phyloP scores from a whole-genome alignment of 805 yeast genomes.

The Danielia reshetovae region DNA sequence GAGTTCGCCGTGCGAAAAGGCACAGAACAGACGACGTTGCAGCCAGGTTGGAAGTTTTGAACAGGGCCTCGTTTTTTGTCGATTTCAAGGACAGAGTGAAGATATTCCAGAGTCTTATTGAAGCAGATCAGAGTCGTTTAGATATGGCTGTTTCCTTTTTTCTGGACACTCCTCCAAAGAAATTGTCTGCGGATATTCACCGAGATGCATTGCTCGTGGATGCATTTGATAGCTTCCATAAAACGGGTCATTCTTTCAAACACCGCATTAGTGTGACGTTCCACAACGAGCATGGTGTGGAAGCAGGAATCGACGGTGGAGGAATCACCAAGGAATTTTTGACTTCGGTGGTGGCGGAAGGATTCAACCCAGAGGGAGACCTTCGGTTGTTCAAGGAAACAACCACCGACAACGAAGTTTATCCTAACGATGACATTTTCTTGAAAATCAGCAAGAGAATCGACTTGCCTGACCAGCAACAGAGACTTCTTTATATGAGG shows the following conservation, averaged over 20 bases:
- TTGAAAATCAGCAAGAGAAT: conserved; percentile 28
- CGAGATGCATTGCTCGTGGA: conserved; percentile 73
- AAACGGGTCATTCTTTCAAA: conserved; percentile 54
- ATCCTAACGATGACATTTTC: conserved; percentile 64
- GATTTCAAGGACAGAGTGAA: conserved; percentile 72
- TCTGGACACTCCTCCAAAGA: conserved; percentile 13
- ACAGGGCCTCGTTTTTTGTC: conserved; percentile 72
- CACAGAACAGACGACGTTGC: conserved; percentile 7
- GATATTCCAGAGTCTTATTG: conserved; percentile 62
- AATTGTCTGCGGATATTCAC: conserved; percentile 51
- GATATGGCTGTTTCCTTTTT: conserved; percentile 15
- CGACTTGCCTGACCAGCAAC: conserved; percentile 25
- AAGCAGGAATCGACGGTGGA: conserved; percentile 96
- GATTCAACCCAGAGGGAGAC: conserved; percentile 43
- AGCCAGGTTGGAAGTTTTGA: conserved; percentile 47
- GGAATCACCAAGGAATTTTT: conserved; percentile 91
- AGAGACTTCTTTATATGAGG: conserved; percentile 33
- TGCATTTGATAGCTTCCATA: conserved; percentile 59
- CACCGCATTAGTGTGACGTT: conserved; percentile 60
- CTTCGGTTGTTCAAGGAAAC: conserved; percentile 40
- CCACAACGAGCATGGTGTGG: conserved; percentile 66
- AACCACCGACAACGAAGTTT: conserved; percentile 53
- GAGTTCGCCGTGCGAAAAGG: conserved; percentile 1
- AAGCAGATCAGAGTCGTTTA: conserved; percentile 41
- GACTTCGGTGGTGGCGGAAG: conserved; percentile 66